Evolutionary conservation across 345 rosid genomes (phyloP).

Genomic region (Tarenaya hassleriana): DNA sequence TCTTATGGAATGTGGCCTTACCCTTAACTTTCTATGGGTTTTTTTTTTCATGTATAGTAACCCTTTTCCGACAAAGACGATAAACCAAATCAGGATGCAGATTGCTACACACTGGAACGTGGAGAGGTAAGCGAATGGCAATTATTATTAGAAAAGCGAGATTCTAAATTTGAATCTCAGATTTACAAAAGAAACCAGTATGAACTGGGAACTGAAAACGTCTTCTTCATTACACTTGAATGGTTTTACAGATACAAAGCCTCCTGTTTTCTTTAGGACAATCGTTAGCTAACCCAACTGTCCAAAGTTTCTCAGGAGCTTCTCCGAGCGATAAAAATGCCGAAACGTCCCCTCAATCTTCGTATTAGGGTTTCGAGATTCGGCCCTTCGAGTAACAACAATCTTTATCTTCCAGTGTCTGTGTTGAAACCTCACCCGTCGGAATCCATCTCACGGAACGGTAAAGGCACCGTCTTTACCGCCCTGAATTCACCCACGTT

Average conservation of each 20-base stretch:
- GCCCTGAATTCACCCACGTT: slow-evolving; percentile 84
- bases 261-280: slow-evolving; percentile 1
- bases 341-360: slow-evolving; percentile 15
- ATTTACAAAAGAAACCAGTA: slow-evolving; percentile 18
- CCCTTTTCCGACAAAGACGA: too few relatives aligned
- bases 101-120: too few relatives aligned
- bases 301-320: slow-evolving; percentile 3
- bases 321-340: slow-evolving; percentile 13
- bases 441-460: slow-evolving; percentile 66
- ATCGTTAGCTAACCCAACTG: slow-evolving; percentile 20
- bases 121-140: too few relatives aligned
- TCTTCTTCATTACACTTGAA: slow-evolving; percentile 13
- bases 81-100: too few relatives aligned
- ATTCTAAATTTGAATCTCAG: slow-evolving; percentile 13
- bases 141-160: slow-evolving; percentile 17
- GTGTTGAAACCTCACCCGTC: slow-evolving; percentile 36
- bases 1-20: too few relatives aligned
- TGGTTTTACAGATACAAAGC: slow-evolving; percentile 17
- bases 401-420: background rate
- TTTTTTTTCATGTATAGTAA: too few relatives aligned
- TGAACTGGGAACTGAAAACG: slow-evolving; percentile 18
- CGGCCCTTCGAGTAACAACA: slow-evolving; percentile 8
- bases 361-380: slow-evolving; percentile 13
- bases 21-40: too few relatives aligned
- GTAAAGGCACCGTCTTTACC: slow-evolving; percentile 83